phyloP scores from a whole-genome alignment of 192 early-diverging fungal species.

The Phlyctochytrium planicorne region DNA sequence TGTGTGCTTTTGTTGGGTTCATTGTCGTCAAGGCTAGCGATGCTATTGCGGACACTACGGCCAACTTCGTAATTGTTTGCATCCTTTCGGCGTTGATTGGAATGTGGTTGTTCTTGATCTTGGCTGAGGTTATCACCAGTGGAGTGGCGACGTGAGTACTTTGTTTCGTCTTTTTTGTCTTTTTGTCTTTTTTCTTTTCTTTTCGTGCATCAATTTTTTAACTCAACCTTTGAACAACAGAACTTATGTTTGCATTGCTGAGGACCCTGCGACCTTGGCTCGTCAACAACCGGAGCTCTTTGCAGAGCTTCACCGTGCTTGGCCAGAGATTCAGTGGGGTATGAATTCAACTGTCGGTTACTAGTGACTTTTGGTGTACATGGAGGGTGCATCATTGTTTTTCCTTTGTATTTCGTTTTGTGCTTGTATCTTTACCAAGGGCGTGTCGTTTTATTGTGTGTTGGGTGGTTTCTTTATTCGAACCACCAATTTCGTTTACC shows the following conservation, averaged over 20 bases:
- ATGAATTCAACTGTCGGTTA: too few species aligned
- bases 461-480: too few species aligned
- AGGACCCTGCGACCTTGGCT: constrained; percentile 43
- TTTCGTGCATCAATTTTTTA: too few species aligned
- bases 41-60: constrained; percentile 10
- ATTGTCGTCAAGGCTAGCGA: constrained; percentile 30
- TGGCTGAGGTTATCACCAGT: constrained; percentile 78
- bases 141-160: constrained; percentile 71
- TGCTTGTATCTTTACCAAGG: too few species aligned
- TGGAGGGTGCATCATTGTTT: too few species aligned
- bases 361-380: too few species aligned
- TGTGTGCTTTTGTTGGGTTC: constrained; percentile 61
- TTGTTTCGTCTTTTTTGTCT: too few species aligned
- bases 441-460: too few species aligned
- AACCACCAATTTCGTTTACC: too few species aligned
- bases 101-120: constrained; percentile 73
- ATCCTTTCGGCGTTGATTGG: constrained; percentile 73
- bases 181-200: too few species aligned
- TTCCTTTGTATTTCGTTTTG: too few species aligned
- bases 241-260: constrained; percentile 86
- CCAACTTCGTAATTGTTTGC: constrained; percentile 32
- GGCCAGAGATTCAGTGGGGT: constrained; percentile 1
- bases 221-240: too few species aligned
- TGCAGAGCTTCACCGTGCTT: background rate
- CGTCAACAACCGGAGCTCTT: constrained; percentile 7